Base-by-base conservation (phyloP, 2,329 filamentous ascomycete species). In the Cytospora mali region DNA sequence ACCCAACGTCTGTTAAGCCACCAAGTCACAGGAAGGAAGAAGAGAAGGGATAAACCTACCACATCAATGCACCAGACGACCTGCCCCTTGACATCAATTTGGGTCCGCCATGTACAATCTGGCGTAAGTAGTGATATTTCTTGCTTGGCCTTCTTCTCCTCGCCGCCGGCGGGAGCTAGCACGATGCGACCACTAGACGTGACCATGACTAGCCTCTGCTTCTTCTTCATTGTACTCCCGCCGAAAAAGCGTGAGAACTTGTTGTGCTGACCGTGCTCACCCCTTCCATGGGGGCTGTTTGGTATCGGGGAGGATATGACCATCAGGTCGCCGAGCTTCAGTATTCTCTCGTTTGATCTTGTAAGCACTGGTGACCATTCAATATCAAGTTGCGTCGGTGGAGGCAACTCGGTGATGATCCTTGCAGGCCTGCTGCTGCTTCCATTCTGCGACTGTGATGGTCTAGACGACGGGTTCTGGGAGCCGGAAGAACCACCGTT, bases 351-450 rank as follows among this genome's bases (percentile, higher is more conserved):
- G 71, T 98, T 97, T 64, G 87, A 89, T 71, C 89, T 88, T 11
- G 91, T 97, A 61, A 99, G 80, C 5, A 99, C 93, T 0, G 95
- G 95, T 0, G 94, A 97, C 95, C 95, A 99, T 76, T 99, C 95
- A 62, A 99, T 96, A 72, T 99, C 95, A 28, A 99, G 81, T 74
- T 98, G 95, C 56, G 91, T 97, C 0, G 95, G 95, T n/a, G 95
- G 94, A 18, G 95, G 93, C 11, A 99, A 82, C 75, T 99, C 95
- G 1, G 95, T 98, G 65, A 99, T 96, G 64, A 97, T 88, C 65
- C 93, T 84, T 2, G 91, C 84, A 33, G 93, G 90, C 61, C 92
- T 81, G 48, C 31, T 28, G 31, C 56, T 42, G 28, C 80, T 77
- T 39, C 80, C 80, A 58, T 83, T 84, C 1, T 74, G 74, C 58